Evolutionary conservation across 116 monocot species (phyloP).

Genomic region (Phalaenopsis hybrid): DNA sequence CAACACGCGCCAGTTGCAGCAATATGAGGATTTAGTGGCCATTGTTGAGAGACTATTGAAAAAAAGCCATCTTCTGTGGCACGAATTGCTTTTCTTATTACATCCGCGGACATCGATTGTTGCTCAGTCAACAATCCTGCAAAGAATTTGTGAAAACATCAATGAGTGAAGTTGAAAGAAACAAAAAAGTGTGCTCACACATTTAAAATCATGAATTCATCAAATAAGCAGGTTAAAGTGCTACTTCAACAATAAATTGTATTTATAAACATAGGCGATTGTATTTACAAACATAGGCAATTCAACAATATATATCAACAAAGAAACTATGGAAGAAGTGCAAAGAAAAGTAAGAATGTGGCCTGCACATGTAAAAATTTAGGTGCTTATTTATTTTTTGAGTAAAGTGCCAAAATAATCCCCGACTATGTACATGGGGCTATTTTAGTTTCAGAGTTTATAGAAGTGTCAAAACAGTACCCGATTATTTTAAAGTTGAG

Average conservation of each 20-base stretch:
- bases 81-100: slow-evolving; percentile 63
- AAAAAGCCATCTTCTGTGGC: slow-evolving; percentile 73
- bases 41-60: slow-evolving; percentile 50
- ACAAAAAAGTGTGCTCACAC: not conserved
- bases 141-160: not conserved
- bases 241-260: no score
- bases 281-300: not conserved
- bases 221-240: no score
- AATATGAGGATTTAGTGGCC: slow-evolving; percentile 65
- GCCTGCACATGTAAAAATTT: not conserved
- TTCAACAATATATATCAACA: not conserved
- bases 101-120: slow-evolving; percentile 56
- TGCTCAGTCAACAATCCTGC: slow-evolving; percentile 71
- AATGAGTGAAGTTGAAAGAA: not conserved
- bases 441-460: no score
- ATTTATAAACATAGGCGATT: not conserved
- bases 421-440: no score
- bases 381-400: no score
- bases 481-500: no score
- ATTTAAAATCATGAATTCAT: no score
- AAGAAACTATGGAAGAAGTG: not conserved
- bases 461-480: no score
- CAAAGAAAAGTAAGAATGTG: not conserved
- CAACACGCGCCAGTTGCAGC: slow-evolving; percentile 82
- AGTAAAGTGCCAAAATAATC: no score